Evolutionary conservation across 352 stramenopile genomes (phyloP).

Genomic region (Peronospora belbahrii): DNA sequence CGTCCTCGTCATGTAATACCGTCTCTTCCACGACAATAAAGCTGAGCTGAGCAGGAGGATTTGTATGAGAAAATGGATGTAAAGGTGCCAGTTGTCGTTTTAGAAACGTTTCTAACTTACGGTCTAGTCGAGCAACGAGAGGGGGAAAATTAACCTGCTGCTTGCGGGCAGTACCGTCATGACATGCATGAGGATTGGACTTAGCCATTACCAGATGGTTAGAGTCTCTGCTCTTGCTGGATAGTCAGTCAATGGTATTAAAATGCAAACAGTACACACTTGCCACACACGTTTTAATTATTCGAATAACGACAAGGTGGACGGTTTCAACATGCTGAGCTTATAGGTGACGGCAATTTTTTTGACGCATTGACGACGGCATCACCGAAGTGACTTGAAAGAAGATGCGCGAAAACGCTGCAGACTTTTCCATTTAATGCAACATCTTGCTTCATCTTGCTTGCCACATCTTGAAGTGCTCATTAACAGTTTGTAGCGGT

Average conservation of each 20-base stretch:
- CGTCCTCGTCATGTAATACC: constrained; percentile 27
- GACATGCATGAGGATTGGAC: background rate
- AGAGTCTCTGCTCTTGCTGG: constrained; percentile 4
- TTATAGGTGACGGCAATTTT: constrained; percentile 10
- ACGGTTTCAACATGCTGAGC: constrained; percentile 14
- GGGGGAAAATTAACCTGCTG: no score
- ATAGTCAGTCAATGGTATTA: background rate
- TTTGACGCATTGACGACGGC: background rate
- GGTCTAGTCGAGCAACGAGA: constrained; percentile 1
- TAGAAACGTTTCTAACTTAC: background rate
- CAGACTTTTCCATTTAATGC: constrained; percentile 1
- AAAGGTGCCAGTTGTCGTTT: constrained; percentile 17
- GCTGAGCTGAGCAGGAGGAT: constrained; percentile 14
- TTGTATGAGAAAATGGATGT: constrained; percentile 28
- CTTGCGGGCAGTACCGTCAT: constrained; percentile 4
- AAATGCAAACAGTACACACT: constrained; percentile 4
- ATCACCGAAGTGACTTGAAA: background rate
- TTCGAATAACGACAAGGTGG: background rate
- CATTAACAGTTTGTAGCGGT: background rate
- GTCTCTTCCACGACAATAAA: constrained; percentile 22
- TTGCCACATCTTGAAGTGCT: constrained; percentile 4
- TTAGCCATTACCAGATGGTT: constrained; percentile 8
- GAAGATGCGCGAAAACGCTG: background rate
- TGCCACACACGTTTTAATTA: constrained; percentile 8
- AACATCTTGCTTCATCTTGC: no score